Conservation (phyloP, 1,284 basidiomycete genomes). For the Malassezia globosa region DNA sequence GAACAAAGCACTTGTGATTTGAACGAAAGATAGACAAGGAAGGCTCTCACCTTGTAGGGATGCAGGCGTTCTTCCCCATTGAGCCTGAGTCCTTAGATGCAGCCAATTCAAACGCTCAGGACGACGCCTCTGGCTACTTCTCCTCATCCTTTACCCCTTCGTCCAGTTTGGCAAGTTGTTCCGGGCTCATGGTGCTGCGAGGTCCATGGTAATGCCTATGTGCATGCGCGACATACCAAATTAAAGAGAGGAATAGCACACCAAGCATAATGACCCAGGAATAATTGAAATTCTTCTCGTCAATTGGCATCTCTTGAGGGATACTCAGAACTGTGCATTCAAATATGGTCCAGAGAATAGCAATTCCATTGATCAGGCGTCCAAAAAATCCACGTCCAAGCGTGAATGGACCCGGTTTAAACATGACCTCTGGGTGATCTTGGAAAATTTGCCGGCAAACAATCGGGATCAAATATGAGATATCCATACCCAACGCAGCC, state of each 20-base stretch:
- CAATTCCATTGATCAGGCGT: constrained; percentile 57
- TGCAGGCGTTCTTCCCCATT: no score
- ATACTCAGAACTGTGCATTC: constrained; percentile 40
- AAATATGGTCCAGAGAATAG: constrained; percentile 53
- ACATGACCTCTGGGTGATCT: constrained; percentile 67
- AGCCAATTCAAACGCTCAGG: background rate
- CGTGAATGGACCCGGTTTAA: constrained; percentile 78
- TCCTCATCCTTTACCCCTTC: constrained; percentile 27
- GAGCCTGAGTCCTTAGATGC: no score
- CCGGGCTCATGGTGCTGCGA: constrained; percentile 28
- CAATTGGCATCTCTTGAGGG: constrained; percentile 28
- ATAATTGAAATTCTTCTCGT: constrained; percentile 27
- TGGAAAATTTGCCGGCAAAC: constrained; percentile 57
- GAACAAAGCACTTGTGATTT: no score
- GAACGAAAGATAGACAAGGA: no score
- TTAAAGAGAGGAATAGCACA: constrained; percentile 46
- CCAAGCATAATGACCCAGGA: constrained; percentile 47
- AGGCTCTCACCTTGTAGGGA: no score
- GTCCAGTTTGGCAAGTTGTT: constrained; percentile 34
- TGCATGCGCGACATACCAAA: constrained; percentile 50
- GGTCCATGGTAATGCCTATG: constrained; percentile 50
- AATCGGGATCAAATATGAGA: constrained; percentile 52
- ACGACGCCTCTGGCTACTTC: background rate
- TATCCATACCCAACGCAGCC: constrained; percentile 66
- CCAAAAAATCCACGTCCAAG: constrained; percentile 65